Percentiles rank a stretch among this genome's conserved stretches.
Evolutionary conservation across 345 rosid species (phyloP).

Genomic region (Sisymbrium altissimum): DNA sequence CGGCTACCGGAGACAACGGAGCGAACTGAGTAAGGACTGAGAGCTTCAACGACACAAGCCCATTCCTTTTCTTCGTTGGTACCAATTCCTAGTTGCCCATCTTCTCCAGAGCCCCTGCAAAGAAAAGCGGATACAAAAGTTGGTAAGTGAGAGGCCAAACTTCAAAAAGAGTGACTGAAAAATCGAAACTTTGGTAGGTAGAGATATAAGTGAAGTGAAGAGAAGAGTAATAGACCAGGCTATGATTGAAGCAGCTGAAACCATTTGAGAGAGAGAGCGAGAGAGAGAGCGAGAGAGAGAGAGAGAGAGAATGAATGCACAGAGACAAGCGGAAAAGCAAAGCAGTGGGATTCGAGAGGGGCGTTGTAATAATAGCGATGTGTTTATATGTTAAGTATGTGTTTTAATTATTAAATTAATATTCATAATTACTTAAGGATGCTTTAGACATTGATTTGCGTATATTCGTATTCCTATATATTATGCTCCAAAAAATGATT

Average conservation of each 20-base stretch:
- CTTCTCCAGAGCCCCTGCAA: conserved; percentile 96
- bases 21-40: conserved; percentile 60
- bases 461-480: conserved; percentile 26
- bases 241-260: conserved; percentile 41
- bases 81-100: conserved; percentile 92
- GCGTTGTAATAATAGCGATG: conserved; percentile 23
- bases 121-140: background rate
- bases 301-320: conserved; percentile 6
- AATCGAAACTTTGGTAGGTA: conserved; percentile 17
- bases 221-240: conserved; percentile 41
- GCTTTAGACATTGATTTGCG: conserved; percentile 7
- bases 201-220: background rate
- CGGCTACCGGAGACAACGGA: conserved; percentile 97
- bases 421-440: background rate
- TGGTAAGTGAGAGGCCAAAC: background rate
- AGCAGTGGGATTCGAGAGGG: conserved; percentile 25
- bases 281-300: background rate
- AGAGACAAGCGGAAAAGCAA: conserved; percentile 24
- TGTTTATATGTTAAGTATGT: conserved; percentile 2
- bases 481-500: background rate
- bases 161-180: conserved; percentile 6
- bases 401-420: background rate
- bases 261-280: conserved; percentile 32
- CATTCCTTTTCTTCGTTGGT: conserved; percentile 76
- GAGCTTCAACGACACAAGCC: conserved; percentile 75